phyloP scores from a whole-genome alignment of 371 early-diverging fungal genomes.

The Mortierella sp. region DNA sequence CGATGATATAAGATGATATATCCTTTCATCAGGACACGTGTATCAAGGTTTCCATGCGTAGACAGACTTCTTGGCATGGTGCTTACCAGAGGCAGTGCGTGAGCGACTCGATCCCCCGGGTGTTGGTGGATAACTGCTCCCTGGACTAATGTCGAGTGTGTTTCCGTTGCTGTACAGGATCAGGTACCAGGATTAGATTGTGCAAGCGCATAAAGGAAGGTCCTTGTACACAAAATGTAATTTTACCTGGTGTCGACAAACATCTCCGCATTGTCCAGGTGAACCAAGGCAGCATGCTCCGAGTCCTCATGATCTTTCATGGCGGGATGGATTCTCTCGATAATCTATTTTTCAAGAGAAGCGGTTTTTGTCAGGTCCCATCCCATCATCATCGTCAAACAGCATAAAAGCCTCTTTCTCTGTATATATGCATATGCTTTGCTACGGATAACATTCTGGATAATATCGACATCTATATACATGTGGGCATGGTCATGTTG shows the following conservation, averaged over 20 bases:
- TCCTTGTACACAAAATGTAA: too few relatives aligned
- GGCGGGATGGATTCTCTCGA: not conserved
- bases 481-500: too few relatives aligned
- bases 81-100: slow-evolving; percentile 1
- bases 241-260: not conserved
- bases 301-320: slow-evolving; percentile 2
- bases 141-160: not conserved
- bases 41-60: not conserved
- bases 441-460: too few relatives aligned
- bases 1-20: not conserved
- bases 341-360: not conserved
- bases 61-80: too few relatives aligned
- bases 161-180: slow-evolving; percentile 2
- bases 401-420: too few relatives aligned
- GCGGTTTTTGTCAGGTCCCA: not conserved
- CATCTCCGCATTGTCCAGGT: not conserved
- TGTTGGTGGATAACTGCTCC: slow-evolving; percentile 3
- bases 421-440: too few relatives aligned
- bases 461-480: too few relatives aligned
- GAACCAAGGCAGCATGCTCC: not conserved
- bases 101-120: not conserved
- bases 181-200: not conserved
- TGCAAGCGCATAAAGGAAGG: not conserved
- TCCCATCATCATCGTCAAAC: slow-evolving; percentile 3
- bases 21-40: not conserved